Percentiles rank a stretch among this genome's conserved stretches.
These are phyloP conservation scores for Haematococcus sp. DNA, from an alignment of 139 green algal species.

Conservation along the genomic window DNA sequence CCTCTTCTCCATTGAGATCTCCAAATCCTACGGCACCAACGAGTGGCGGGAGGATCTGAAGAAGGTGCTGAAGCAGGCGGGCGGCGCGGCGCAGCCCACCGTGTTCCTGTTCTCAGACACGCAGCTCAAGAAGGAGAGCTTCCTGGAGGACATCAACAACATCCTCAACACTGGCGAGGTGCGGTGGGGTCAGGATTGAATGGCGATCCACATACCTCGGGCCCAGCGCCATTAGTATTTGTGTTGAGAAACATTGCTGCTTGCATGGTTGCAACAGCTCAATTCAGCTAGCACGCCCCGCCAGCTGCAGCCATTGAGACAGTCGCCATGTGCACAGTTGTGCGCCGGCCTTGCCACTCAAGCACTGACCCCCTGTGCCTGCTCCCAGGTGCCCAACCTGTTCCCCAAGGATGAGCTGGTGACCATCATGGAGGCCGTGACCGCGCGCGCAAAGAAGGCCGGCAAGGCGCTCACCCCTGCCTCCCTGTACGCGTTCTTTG, in stretches of 20 bases:
- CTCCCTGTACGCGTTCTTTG: conserved; percentile 54
- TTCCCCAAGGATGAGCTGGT: conserved; percentile 56
- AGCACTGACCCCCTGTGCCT: too few relatives aligned
- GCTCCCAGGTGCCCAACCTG: conserved; percentile 67
- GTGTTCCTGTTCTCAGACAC: conserved; percentile 77
- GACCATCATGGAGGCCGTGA: conserved; percentile 44
- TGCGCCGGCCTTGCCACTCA: too few relatives aligned
- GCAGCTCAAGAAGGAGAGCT: conserved; percentile 71
- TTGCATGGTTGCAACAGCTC: too few relatives aligned
- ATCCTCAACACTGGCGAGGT: conserved; percentile 62
- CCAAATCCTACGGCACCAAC: conserved; percentile 53
- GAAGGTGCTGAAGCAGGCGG: conserved; percentile 53
- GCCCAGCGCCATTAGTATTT: too few relatives aligned
- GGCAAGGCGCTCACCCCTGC: conserved; percentile 43
- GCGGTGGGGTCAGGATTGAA: not conserved
- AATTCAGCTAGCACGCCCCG: too few relatives aligned
- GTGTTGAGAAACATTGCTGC: too few relatives aligned
- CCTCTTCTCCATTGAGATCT: conserved; percentile 65
- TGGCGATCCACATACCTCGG: too few relatives aligned
- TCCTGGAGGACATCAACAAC: conserved; percentile 82
- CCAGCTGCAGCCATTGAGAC: too few relatives aligned
- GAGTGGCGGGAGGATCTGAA: conserved; percentile 79
- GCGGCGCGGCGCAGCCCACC: conserved; percentile 32
- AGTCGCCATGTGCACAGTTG: too few relatives aligned
- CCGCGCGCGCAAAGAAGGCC: conserved; percentile 38